Conservation (phyloP, 208 protist species). For the Acanthamoeba royreba region DNA sequence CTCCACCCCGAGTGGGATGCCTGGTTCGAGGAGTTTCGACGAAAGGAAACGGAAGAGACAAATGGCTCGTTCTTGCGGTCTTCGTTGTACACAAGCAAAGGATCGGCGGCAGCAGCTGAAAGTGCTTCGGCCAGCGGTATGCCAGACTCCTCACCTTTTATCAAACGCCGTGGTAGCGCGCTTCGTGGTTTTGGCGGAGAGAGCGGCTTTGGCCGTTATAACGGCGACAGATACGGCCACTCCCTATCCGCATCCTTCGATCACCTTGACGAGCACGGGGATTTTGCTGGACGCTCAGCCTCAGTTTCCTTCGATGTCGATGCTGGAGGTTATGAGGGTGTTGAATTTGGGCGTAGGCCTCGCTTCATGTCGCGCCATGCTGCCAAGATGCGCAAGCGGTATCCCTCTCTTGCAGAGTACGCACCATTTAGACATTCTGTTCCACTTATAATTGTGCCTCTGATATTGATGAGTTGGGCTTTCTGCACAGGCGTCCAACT, state of each 20-base stretch:
- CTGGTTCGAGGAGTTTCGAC: background rate
- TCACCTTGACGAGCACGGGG: too few species aligned
- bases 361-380: constrained; percentile 3
- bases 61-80: background rate
- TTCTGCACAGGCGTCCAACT: background rate
- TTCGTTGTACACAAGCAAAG: too few species aligned
- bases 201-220: too few species aligned
- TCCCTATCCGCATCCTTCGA: too few species aligned
- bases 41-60: background rate
- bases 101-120: too few species aligned
- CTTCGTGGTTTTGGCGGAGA: background rate
- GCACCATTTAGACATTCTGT: background rate
- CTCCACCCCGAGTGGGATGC: background rate
- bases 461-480: background rate
- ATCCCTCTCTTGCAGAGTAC: background rate
- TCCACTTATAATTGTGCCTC: background rate
- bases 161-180: background rate
- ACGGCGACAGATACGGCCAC: background rate
- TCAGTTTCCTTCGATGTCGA: background rate
- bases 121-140: background rate
- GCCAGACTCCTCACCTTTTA: background rate
- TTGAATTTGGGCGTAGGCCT: background rate
- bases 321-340: background rate
- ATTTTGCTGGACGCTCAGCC: background rate
- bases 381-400: background rate